Conservation (phyloP, 177 flowering plant genomes). For the Vitis hybrid region DNA sequence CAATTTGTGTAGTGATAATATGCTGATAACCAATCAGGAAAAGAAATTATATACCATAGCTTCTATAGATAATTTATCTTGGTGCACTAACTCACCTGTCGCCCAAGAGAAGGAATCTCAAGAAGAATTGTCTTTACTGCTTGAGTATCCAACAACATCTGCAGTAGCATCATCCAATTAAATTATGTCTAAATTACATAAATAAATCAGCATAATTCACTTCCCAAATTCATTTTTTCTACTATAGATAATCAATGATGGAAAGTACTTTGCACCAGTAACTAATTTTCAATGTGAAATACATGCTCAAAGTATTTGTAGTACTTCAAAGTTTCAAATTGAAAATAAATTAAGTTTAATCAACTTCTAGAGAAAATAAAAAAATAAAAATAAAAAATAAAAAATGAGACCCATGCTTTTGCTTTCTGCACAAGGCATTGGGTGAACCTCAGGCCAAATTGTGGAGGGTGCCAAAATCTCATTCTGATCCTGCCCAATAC, state of each 20-base stretch:
- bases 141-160: constrained; percentile 98
- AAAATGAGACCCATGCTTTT: background rate
- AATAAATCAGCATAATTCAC: background rate
- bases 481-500: too few relatives aligned
- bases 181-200: background rate
- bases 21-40: background rate
- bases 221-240: background rate
- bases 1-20: too few relatives aligned
- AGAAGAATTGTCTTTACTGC: constrained; percentile 95
- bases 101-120: constrained; percentile 89
- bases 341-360: background rate
- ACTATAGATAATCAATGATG: background rate
- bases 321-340: too few relatives aligned
- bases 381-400: background rate
- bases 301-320: too few relatives aligned
- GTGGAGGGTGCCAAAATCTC: too few relatives aligned
- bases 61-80: background rate
- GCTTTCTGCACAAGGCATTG: too few relatives aligned
- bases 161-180: constrained; percentile 18
- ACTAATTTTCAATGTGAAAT: background rate
- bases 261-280: background rate
- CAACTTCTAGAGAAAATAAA: background rate
- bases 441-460: too few relatives aligned
- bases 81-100: constrained; percentile 51
- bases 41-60: background rate